A percentile compares a stretch with the other conserved stretches of the same genome.
phyloP scores from a whole-genome alignment of 208 protist genomes.

The Acanthamoeba sp. region DNA sequence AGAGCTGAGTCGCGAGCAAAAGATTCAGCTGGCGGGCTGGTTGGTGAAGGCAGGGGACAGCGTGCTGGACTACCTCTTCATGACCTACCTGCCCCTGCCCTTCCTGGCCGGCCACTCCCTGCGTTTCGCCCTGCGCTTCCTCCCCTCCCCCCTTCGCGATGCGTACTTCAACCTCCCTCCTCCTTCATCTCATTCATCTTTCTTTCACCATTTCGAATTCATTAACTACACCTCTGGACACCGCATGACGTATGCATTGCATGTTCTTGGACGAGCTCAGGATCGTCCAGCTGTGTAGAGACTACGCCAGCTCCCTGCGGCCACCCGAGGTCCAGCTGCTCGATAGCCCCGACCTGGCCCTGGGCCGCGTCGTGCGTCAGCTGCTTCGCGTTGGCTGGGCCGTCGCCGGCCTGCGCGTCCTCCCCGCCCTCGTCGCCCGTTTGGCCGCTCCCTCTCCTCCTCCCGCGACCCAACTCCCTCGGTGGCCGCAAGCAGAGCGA shows the following conservation, averaged over 20 bases:
- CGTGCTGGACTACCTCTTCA: conserved; percentile 35
- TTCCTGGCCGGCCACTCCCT: conserved; percentile 2
- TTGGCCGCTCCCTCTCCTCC: not conserved
- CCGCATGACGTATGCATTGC: too few relatives aligned
- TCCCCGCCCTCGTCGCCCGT: not conserved
- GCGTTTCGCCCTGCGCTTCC: not conserved
- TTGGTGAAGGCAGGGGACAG: not conserved
- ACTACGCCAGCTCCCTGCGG: not conserved
- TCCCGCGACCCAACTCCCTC: not conserved
- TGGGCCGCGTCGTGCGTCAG: not conserved
- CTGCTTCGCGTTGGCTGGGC: not conserved
- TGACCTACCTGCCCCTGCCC: conserved; percentile 29
- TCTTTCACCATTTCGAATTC: too few relatives aligned
- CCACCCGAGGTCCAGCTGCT: not conserved
- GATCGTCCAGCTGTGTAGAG: not conserved
- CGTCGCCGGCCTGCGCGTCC: not conserved
- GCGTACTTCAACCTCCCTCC: not conserved
- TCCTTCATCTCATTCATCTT: not conserved
- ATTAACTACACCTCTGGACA: too few relatives aligned
- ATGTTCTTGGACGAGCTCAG: too few relatives aligned
- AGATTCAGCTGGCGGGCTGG: not conserved
- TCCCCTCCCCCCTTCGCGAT: not conserved
- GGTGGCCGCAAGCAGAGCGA: too few relatives aligned
- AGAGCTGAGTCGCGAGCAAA: too few relatives aligned
- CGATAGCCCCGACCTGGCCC: not conserved